These are phyloP conservation scores for Vitis rotundifolia DNA, from an alignment of 164 flowering plant species.

Conservation along the genomic window DNA sequence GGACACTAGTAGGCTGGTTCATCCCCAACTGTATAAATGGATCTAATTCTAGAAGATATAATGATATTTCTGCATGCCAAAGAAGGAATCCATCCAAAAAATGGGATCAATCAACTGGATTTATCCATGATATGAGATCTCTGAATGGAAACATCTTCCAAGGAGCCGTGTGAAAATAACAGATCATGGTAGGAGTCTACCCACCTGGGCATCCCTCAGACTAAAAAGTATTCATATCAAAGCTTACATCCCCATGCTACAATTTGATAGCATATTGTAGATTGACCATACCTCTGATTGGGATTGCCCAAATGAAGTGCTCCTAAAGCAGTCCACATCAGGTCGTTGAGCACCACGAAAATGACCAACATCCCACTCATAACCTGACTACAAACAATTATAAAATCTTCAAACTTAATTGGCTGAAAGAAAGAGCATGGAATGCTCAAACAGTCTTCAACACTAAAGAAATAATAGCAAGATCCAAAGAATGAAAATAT, in stretches of 20 bases:
- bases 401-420: slow-evolving; percentile 11
- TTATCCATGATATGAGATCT: too few species aligned
- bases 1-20: too few species aligned
- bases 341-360: slow-evolving; percentile 82
- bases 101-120: too few species aligned
- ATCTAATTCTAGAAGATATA: too few species aligned
- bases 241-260: neutral
- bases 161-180: too few species aligned
- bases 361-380: slow-evolving; percentile 99
- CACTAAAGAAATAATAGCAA: neutral
- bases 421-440: neutral
- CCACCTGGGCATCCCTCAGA: too few species aligned
- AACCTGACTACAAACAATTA: slow-evolving; percentile 46
- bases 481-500: neutral
- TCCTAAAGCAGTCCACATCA: slow-evolving; percentile 85
- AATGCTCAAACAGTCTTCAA: neutral
- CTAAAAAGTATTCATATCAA: too few species aligned
- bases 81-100: too few species aligned
- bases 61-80: too few species aligned
- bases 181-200: too few species aligned
- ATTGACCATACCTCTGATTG: slow-evolving; percentile 48
- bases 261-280: neutral
- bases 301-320: slow-evolving; percentile 84
- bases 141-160: too few species aligned
- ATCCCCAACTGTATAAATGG: too few species aligned